A percentile compares a stretch with the other conserved stretches of the same genome.
Evolutionary conservation across 345 rosid genomes (phyloP).

Genomic region (Turritis glabra): DNA sequence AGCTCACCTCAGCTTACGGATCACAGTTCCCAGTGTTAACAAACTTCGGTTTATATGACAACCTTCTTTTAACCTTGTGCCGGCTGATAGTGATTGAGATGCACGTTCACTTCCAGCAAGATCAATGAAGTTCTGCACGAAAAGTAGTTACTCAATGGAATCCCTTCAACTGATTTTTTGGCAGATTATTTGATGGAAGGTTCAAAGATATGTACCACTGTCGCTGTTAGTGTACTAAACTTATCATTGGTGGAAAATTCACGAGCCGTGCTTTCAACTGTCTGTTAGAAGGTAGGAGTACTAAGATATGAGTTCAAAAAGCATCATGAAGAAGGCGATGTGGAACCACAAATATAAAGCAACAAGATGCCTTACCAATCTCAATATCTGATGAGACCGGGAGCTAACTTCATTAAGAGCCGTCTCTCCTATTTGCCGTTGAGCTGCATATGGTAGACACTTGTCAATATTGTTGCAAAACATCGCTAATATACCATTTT

Average conservation of each 20-base stretch:
- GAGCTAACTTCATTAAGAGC: conserved; percentile 88
- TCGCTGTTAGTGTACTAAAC: conserved; percentile 69
- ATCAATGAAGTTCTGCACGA: conserved; percentile 73
- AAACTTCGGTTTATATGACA: conserved; percentile 94
- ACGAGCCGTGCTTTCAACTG: conserved; percentile 71
- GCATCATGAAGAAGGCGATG: background rate
- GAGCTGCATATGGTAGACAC: conserved; percentile 53
- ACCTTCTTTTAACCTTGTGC: conserved; percentile 86
- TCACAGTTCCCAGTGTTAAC: conserved; percentile 86
- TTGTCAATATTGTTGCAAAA: background rate
- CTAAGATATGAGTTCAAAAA: background rate
- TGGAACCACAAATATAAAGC: conserved; percentile 22
- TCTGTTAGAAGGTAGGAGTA: conserved; percentile 44
- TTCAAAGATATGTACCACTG: conserved; percentile 57
- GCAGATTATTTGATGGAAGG: conserved; percentile 7
- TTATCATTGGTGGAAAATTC: conserved; percentile 62
- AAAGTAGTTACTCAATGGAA: conserved; percentile 9
- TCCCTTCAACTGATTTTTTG: background rate
- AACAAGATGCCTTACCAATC: conserved; percentile 54
- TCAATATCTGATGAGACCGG: conserved; percentile 89
- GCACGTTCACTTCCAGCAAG: conserved; percentile 98
- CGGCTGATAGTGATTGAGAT: conserved; percentile 82
- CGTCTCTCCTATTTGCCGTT: conserved; percentile 92
- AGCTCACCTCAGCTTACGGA: conserved; percentile 83
- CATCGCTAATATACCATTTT: conserved; percentile 19